These are phyloP conservation scores for Diplotaxis tenuifolia DNA, from an alignment of 345 rosid species.

Conservation along the genomic window DNA sequence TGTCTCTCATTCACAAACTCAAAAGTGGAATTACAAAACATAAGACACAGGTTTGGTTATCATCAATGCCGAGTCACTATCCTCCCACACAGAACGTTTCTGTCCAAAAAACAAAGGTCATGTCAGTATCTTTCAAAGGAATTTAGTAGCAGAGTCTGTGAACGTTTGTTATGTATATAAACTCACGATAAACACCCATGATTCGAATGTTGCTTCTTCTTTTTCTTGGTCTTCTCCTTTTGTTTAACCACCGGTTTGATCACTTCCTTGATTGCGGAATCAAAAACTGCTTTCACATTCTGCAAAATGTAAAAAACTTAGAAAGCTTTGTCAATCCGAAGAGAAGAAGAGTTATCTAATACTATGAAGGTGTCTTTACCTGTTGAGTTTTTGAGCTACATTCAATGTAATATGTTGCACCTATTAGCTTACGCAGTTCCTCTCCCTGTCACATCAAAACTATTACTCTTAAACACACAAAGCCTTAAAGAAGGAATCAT, in stretches of 20 bases:
- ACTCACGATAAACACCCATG: conserved; percentile 79
- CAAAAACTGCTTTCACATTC: conserved; percentile 97
- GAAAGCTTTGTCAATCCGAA: no score
- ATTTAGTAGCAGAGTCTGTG: conserved; percentile 5
- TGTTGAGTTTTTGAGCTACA: conserved; percentile 99
- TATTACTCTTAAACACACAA: background rate
- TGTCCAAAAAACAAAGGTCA: conserved; percentile 13
- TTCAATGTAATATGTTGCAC: conserved; percentile 86
- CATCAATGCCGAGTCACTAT: conserved; percentile 32
- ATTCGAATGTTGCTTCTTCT: conserved; percentile 41
- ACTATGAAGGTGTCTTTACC: no score
- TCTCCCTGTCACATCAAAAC: conserved; percentile 61
- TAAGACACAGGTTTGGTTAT: conserved; percentile 4
- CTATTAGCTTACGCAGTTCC: conserved; percentile 89
- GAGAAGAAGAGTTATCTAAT: no score
- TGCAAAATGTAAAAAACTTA: conserved; percentile 43
- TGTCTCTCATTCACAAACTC: conserved; percentile 25
- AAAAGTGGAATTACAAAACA: conserved; percentile 8
- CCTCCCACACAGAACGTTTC: conserved; percentile 42
- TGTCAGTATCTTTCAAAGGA: conserved; percentile 10
- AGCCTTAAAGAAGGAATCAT: background rate
- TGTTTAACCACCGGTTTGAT: conserved; percentile 75
- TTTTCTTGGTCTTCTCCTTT: conserved; percentile 64
- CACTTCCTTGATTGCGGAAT: conserved; percentile 90
- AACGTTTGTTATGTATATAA: conserved; percentile 5